phyloP scores from a whole-genome alignment of 352 stramenopile species.

The Globisporangium apiculatum region DNA sequence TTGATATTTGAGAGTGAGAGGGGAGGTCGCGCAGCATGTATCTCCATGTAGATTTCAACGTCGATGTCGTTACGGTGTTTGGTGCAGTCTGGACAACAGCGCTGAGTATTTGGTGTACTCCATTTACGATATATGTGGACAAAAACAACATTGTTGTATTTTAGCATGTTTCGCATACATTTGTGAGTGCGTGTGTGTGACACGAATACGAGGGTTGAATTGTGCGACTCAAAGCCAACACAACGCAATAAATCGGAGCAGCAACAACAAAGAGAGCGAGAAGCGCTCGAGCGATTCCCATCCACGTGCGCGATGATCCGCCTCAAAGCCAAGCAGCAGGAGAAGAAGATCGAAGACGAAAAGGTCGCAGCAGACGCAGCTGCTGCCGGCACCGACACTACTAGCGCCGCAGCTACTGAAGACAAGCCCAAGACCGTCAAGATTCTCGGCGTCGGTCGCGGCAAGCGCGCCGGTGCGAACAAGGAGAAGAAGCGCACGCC shows the following conservation, averaged over 20 bases:
- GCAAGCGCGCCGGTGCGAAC: slow-evolving; percentile 49
- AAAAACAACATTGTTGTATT: neutral
- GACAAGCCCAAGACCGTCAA: slow-evolving; percentile 75
- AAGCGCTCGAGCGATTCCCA: neutral
- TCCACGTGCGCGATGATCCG: slow-evolving; percentile 42
- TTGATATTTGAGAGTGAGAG: neutral
- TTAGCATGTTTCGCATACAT: neutral
- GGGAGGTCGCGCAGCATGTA: too few relatives aligned
- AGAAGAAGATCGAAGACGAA: slow-evolving; percentile 81
- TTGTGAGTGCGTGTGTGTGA: neutral
- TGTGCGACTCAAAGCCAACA: neutral
- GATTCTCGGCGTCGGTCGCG: slow-evolving; percentile 77
- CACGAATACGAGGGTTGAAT: neutral
- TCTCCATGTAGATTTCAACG: too few relatives aligned
- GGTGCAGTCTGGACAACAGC: too few relatives aligned
- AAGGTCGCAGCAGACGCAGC: slow-evolving; percentile 13
- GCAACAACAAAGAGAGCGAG: neutral
- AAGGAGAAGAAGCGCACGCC: slow-evolving; percentile 93
- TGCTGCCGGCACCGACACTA: slow-evolving; percentile 15
- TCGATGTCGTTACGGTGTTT: too few relatives aligned
- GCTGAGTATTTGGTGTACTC: too few relatives aligned
- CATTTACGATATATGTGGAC: too few relatives aligned
- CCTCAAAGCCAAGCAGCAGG: slow-evolving; percentile 79
- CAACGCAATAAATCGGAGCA: neutral
- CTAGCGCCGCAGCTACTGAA: slow-evolving; percentile 11